Base-by-base conservation (phyloP, 768 basidiomycete genomes). In the Naganishia randhawae region DNA sequence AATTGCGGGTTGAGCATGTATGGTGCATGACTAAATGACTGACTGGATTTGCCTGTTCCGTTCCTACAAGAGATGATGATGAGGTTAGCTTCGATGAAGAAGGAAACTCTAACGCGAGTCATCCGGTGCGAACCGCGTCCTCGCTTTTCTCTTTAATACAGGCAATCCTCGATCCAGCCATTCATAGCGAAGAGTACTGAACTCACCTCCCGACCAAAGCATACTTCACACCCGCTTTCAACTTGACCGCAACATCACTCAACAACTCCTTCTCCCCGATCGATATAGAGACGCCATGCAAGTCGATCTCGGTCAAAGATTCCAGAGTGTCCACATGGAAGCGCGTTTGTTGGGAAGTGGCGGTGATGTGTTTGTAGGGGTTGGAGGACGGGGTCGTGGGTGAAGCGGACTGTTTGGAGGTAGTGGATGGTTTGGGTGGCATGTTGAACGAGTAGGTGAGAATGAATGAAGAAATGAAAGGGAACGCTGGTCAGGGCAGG, bases 31-130 rank as follows among this genome's bases (percentile, higher is more conserved):
- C 35, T n/a, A 77, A 5, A 77, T 22, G 32, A 69, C 71, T 51
- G 54, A 83, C 82, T 83, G 16, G 84, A 84, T 72, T 86, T 86
- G 11, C 85, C 86, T 19, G 82, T 81, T 2, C 85, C 86, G 73
- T 85, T 85, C 63, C 85, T 80, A 33, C 71, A 16, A n/a, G n/a
- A 22, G 25, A 37, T 4, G 41, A 17, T 41, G 41, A 42, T 13
- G 19, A 13, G 41, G 41, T 42, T 19, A 42, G 41, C 14, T 42
- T 42, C 37, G 37, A 7, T n/a, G n/a, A n/a, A n/a, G n/a, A n/a
- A n/a, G n/a, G n/a, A n/a, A n/a, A n/a, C n/a, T n/a, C n/a, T n/a
- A n/a, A n/a, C n/a, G n/a, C n/a, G n/a, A n/a, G n/a, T n/a, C n/a
- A n/a, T n/a, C n/a, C n/a, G n/a, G n/a, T n/a, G n/a, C n/a, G n/a